A percentile compares a stretch with the other conserved stretches of the same genome.
These are phyloP conservation scores for Backusella australiensis DNA, from an alignment of 192 early-diverging fungal genomes.

Conservation along the genomic window DNA sequence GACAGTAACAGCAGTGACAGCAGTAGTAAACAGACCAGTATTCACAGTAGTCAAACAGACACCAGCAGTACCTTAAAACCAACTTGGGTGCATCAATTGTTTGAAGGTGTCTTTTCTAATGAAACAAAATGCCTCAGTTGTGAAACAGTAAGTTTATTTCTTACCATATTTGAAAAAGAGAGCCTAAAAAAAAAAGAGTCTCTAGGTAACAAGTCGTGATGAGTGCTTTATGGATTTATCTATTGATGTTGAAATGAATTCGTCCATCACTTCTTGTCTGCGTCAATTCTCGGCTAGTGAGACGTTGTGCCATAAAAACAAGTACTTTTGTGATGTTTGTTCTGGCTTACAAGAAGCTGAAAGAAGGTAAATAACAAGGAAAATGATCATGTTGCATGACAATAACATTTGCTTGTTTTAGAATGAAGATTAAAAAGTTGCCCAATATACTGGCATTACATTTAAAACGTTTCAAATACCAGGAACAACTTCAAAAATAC, in stretches of 20 bases:
- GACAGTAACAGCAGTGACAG: not conserved
- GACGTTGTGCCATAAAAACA: constrained; percentile 93
- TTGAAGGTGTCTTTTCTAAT: constrained; percentile 94
- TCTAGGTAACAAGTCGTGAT: constrained; percentile 81
- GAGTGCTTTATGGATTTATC: constrained; percentile 96
- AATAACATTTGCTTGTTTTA: constrained; percentile 16
- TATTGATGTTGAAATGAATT: constrained; percentile 95
- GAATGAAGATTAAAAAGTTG: constrained; percentile 93
- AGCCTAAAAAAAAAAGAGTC: not conserved
- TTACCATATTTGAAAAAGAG: too few species aligned
- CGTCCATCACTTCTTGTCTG: constrained; percentile 92
- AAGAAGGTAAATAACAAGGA: constrained; percentile 53
- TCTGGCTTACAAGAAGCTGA: constrained; percentile 96
- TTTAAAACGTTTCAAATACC: constrained; percentile 97
- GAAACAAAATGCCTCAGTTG: constrained; percentile 97
- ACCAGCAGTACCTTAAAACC: constrained; percentile 13
- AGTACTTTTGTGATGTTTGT: constrained; percentile 97
- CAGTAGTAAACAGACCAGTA: constrained; percentile 5
- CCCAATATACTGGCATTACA: constrained; percentile 96
- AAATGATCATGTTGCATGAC: not conserved
- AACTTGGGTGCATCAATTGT: constrained; percentile 95
- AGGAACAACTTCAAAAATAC: constrained; percentile 86
- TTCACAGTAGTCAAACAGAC: constrained; percentile 11
- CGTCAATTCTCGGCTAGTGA: constrained; percentile 95
- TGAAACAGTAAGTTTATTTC: constrained; percentile 65